A percentile compares a stretch with the other conserved stretches of the same genome.
Conservation (phyloP, 1,284 basidiomycete genomes). For the Ustilago hordei region DNA sequence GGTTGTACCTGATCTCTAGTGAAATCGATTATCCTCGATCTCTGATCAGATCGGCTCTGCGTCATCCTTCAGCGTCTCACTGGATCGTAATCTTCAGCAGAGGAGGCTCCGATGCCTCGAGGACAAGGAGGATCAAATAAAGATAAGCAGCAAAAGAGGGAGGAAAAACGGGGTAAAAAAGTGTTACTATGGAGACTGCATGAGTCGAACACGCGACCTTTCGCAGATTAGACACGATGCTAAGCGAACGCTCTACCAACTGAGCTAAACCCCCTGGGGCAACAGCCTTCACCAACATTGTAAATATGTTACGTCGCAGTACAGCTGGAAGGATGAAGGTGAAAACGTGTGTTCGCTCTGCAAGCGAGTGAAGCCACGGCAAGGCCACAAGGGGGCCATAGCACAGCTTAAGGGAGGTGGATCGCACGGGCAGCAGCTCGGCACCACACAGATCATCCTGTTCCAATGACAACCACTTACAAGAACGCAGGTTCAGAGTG, state of each 20-base stretch:
- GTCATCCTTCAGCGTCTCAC: too few species aligned
- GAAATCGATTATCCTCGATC: too few species aligned
- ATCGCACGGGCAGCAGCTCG: slow-evolving; percentile 1
- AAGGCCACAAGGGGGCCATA: neutral
- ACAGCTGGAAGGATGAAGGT: neutral
- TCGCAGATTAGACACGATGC: slow-evolving; percentile 48
- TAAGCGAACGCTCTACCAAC: slow-evolving; percentile 63
- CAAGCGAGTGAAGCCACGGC: neutral
- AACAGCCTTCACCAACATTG: neutral
- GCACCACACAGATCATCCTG: neutral
- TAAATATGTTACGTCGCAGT: neutral
- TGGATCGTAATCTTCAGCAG: neutral
- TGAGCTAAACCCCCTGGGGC: slow-evolving; percentile 53
- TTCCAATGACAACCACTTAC: neutral
- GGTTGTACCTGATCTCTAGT: too few species aligned
- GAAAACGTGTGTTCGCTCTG: neutral
- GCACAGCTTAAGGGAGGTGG: neutral
- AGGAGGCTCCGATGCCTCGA: slow-evolving; percentile 7
- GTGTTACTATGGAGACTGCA: slow-evolving; percentile 43
- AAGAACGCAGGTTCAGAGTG: neutral
- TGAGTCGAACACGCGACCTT: slow-evolving; percentile 62
- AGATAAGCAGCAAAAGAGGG: neutral
- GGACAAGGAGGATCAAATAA: neutral
- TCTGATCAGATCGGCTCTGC: too few species aligned
- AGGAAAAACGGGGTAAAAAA: slow-evolving; percentile 5